phyloP scores from a whole-genome alignment of 78 protist species.

The Dictyostelium capitatum region DNA sequence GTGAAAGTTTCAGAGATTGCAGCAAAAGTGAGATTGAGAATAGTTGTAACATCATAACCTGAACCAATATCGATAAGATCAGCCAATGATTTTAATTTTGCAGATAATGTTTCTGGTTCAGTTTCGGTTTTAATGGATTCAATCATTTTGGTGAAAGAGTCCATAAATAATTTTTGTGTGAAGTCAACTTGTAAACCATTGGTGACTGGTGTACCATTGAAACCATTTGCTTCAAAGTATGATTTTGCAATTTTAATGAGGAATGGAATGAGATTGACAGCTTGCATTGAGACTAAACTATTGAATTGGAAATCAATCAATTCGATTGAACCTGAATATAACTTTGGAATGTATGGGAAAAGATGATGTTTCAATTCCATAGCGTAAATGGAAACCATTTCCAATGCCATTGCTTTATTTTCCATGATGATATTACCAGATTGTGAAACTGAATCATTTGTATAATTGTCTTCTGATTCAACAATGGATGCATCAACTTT shows the following conservation, averaged over 20 bases:
- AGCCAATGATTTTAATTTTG: neutral
- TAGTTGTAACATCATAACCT: neutral
- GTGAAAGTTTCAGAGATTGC: neutral
- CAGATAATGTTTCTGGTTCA: neutral
- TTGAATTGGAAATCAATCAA: slow-evolving; percentile 79
- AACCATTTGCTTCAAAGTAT: neutral
- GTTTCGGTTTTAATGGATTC: slow-evolving; percentile 16
- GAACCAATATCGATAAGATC: slow-evolving; percentile 20
- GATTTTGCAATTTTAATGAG: neutral
- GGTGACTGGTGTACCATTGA: neutral
- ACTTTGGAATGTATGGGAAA: slow-evolving; percentile 58
- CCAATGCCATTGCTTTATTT: slow-evolving; percentile 89
- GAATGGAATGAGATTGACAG: slow-evolving; percentile 42
- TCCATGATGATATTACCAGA: slow-evolving; percentile 85
- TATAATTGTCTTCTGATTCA: neutral
- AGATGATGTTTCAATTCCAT: slow-evolving; percentile 72
- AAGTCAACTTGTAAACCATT: neutral
- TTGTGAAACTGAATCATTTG: neutral
- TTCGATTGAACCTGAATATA: slow-evolving; percentile 16
- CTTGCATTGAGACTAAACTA: slow-evolving; percentile 58
- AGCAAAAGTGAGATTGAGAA: neutral
- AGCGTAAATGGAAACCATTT: slow-evolving; percentile 83
- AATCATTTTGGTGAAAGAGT: neutral
- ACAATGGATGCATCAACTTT: slow-evolving; percentile 40
- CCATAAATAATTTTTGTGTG: neutral